Evolutionary conservation across 2,329 filamentous ascomycete genomes (phyloP).

Genomic region (Cyphellophora europaea): DNA sequence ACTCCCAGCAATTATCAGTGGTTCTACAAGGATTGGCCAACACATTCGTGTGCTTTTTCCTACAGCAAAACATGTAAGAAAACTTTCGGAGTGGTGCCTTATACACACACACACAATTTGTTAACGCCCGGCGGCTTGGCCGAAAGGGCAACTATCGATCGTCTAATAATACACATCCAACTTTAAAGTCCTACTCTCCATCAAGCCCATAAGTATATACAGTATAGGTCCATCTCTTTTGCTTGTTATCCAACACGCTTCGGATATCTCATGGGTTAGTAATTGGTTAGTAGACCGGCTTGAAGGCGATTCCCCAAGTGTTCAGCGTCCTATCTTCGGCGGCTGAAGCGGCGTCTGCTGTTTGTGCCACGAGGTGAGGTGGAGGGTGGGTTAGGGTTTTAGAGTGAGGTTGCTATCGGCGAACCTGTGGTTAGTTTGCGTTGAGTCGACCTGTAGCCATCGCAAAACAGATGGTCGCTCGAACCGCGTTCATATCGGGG

Average conservation of each 20-base stretch:
- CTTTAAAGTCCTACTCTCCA: not conserved
- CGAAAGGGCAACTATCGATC: conserved; percentile 22
- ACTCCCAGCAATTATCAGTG: too few species aligned
- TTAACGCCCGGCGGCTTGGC: conserved; percentile 20
- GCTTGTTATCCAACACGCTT: not conserved
- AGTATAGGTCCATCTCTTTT: not conserved
- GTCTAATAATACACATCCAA: too few species aligned
- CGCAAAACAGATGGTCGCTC: not conserved
- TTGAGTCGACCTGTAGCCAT: not conserved
- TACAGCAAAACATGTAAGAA: too few species aligned
- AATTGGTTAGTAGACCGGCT: conserved; percentile 1
- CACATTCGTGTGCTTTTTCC: too few species aligned
- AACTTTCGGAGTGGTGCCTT: too few species aligned
- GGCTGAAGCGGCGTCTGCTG: too few species aligned
- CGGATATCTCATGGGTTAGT: not conserved
- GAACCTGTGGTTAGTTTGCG: not conserved
- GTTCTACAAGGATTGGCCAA: too few species aligned
- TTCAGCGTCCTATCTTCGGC: conserved; percentile 1
- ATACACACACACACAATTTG: conserved; percentile 18
- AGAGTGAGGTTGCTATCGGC: not conserved
- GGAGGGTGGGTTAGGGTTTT: not conserved
- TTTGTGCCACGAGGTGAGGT: not conserved
- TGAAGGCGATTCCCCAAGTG: not conserved
- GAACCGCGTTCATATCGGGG: not conserved
- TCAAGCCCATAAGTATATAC: not conserved